Conservation (phyloP, 2,329 filamentous ascomycete genomes). For the Lojkania enalia region DNA sequence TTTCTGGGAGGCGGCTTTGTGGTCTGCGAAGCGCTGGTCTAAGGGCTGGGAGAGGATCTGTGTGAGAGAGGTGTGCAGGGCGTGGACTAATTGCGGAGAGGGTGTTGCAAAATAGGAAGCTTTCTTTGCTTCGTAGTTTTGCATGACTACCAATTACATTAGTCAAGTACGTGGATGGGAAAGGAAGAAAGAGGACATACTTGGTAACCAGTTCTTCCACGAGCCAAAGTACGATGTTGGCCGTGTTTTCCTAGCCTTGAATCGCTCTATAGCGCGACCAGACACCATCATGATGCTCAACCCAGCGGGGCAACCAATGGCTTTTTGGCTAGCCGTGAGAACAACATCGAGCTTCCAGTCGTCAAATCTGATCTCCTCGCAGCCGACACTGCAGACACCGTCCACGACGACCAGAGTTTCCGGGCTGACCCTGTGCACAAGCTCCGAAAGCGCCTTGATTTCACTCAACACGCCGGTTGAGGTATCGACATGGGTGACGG, state of each 20-base stretch:
- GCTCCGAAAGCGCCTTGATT: constrained; percentile 78
- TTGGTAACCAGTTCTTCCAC: constrained; percentile 96
- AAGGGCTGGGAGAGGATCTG: constrained; percentile 84
- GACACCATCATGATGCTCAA: constrained; percentile 94
- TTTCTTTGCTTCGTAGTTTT: constrained; percentile 98
- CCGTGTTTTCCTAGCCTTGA: constrained; percentile 78
- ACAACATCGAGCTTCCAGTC: constrained; percentile 92
- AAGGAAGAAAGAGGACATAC: constrained; percentile 49
- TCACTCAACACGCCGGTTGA: constrained; percentile 95
- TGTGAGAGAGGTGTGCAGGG: constrained; percentile 83
- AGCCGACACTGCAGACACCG: constrained; percentile 95
- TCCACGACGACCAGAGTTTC: constrained; percentile 92
- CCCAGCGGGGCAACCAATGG: constrained; percentile 91
- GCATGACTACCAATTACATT: constrained; percentile 73
- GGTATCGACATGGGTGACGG: constrained; percentile 95
- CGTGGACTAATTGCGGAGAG: constrained; percentile 89
- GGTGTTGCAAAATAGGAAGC: constrained; percentile 97
- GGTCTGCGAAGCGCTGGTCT: constrained; percentile 78
- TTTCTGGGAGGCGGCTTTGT: constrained; percentile 77
- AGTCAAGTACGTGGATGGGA: background rate
- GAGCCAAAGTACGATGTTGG: constrained; percentile 92
- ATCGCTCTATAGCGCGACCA: constrained; percentile 78
- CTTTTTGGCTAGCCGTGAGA: constrained; percentile 94
- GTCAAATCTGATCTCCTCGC: constrained; percentile 94
- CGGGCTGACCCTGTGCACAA: constrained; percentile 84